phyloP scores from a whole-genome alignment of 495 filamentous ascomycete genomes.

The Xylaria scruposa region DNA sequence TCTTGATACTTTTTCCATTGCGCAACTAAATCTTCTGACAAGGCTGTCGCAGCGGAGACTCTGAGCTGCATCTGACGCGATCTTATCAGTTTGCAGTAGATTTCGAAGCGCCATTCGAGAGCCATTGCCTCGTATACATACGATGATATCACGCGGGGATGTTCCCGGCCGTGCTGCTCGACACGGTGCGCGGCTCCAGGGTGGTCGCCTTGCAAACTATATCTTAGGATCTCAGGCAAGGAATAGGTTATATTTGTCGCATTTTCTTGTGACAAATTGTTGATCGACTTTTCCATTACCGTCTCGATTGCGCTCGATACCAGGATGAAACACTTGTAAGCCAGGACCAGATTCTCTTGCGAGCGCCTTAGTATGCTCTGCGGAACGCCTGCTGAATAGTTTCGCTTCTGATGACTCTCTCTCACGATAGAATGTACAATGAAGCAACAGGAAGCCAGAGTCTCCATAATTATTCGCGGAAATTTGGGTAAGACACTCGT shows the following conservation, averaged over 20 bases:
- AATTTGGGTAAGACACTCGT: conserved; percentile 42
- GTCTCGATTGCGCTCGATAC: conserved; percentile 48
- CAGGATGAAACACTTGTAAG: conserved; percentile 47
- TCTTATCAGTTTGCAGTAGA: conserved; percentile 72
- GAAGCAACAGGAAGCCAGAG: conserved; percentile 45
- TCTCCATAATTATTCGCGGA: conserved; percentile 51
- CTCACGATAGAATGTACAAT: conserved; percentile 41
- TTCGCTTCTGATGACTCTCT: conserved; percentile 35
- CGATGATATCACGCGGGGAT: conserved; percentile 39
- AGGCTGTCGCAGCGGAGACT: conserved; percentile 70
- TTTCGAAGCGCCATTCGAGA: conserved; percentile 72
- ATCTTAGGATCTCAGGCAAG: conserved; percentile 49
- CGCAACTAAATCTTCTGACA: conserved; percentile 74
- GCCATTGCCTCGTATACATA: conserved; percentile 56
- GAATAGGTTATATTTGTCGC: conserved; percentile 46
- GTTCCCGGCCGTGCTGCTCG: conserved; percentile 38
- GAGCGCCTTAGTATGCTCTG: conserved; percentile 28
- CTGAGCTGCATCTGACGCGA: conserved; percentile 90
- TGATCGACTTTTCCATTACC: conserved; percentile 57
- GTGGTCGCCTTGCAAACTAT: conserved; percentile 48
- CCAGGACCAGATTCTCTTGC: conserved; percentile 40
- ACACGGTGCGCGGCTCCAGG: conserved; percentile 42
- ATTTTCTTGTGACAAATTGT: conserved; percentile 50
- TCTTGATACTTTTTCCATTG: conserved; percentile 61
- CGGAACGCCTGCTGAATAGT: conserved; percentile 23